These are phyloP conservation scores for Aureobasidium uvarum DNA, from an alignment of 2,329 filamentous ascomycete species.

Conservation along the genomic window DNA sequence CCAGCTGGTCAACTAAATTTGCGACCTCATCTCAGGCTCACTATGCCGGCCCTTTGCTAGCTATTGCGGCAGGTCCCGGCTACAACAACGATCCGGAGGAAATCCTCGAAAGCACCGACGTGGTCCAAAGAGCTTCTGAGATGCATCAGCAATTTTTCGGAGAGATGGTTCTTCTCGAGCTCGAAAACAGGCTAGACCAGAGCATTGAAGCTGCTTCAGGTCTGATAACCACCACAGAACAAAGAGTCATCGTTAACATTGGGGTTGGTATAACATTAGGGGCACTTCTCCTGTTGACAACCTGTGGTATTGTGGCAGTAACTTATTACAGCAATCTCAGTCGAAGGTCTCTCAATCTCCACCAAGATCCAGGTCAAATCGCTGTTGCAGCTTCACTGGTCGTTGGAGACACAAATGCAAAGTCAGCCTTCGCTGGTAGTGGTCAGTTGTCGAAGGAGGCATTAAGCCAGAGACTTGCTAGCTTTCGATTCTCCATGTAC, in stretches of 20 bases:
- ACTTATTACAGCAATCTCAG: neutral
- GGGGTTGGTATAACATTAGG: neutral
- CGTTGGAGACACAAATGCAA: too few relatives aligned
- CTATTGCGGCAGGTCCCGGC: neutral
- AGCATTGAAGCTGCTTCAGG: too few relatives aligned
- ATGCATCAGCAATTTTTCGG: constrained; percentile 1
- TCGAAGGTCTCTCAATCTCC: neutral
- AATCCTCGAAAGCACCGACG: neutral
- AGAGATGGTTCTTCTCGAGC: neutral
- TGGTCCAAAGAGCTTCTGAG: too few relatives aligned
- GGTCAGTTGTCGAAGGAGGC: too few relatives aligned
- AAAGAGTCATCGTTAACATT: too few relatives aligned
- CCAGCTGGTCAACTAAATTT: neutral
- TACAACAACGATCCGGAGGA: neutral
- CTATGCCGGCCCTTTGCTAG: neutral
- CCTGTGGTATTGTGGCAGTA: neutral
- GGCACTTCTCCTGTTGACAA: neutral
- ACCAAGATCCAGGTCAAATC: neutral
- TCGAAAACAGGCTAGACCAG: too few relatives aligned
- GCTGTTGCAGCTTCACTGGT: neutral
- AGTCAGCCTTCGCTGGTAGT: too few relatives aligned
- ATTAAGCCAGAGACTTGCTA: too few relatives aligned
- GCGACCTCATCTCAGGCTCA: neutral
- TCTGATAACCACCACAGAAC: too few relatives aligned
- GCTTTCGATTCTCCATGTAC: too few relatives aligned